These are phyloP conservation scores for Colletotrichum sp. DNA, from an alignment of 2,329 filamentous ascomycete genomes.

Conservation along the genomic window DNA sequence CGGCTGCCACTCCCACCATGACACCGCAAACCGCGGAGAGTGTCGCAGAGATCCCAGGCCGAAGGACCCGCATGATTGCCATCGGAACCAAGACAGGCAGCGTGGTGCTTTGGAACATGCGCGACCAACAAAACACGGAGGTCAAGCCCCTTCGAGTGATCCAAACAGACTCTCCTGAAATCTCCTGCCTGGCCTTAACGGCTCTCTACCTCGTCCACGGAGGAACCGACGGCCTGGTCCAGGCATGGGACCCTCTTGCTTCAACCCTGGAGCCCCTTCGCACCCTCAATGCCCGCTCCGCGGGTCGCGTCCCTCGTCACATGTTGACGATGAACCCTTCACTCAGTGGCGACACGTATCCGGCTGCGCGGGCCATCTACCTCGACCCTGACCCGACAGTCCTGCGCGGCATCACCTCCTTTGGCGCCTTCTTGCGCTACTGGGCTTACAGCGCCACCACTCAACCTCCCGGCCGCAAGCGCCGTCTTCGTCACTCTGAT, in stretches of 20 bases:
- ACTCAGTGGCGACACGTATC: slow-evolving; percentile 74
- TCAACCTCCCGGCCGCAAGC: slow-evolving; percentile 77
- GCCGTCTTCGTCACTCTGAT: slow-evolving; percentile 74
- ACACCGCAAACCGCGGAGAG: slow-evolving; percentile 45
- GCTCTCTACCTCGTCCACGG: slow-evolving; percentile 91
- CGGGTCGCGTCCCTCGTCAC: slow-evolving; percentile 80
- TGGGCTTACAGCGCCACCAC: slow-evolving; percentile 92
- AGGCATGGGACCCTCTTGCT: slow-evolving; percentile 94
- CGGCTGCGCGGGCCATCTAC: slow-evolving; percentile 81
- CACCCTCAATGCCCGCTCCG: slow-evolving; percentile 86
- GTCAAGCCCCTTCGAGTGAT: slow-evolving; percentile 80
- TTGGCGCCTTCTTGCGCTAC: slow-evolving; percentile 87
- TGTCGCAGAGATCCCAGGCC: slow-evolving; percentile 75
- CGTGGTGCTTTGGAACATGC: slow-evolving; percentile 86
- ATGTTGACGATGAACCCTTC: slow-evolving; percentile 59
- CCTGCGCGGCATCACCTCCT: slow-evolving; percentile 84
- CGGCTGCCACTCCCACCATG: slow-evolving; percentile 43
- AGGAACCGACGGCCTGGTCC: slow-evolving; percentile 92
- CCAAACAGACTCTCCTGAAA: slow-evolving; percentile 86
- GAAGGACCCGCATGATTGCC: slow-evolving; percentile 80
- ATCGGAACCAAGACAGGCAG: slow-evolving; percentile 79
- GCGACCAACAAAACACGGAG: slow-evolving; percentile 65
- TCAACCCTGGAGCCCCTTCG: slow-evolving; percentile 80
- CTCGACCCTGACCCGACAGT: slow-evolving; percentile 88
- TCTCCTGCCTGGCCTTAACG: slow-evolving; percentile 82